phyloP scores from a whole-genome alignment of 139 green algal genomes.

The Pseudopediastrum boryanum region DNA sequence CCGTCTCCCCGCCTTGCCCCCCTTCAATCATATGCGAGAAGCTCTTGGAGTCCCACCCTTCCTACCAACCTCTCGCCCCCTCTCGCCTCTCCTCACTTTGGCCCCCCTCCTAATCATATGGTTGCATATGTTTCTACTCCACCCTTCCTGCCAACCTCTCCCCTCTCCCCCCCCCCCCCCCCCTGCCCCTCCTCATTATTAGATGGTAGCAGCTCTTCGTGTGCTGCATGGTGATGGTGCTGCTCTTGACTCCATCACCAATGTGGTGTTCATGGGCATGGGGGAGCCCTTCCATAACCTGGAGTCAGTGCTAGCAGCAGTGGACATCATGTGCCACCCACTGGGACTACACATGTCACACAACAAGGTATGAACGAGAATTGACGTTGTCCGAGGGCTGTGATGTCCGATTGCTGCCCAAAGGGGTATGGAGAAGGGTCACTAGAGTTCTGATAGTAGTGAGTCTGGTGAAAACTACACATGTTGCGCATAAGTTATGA shows the following conservation, averaged over 20 bases:
- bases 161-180: no score
- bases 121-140: no score
- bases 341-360: constrained; percentile 75
- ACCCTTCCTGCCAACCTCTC: background rate
- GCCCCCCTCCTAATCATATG: no score
- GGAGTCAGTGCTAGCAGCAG: constrained; percentile 64
- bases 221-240: constrained; percentile 33
- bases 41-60: no score
- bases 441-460: no score
- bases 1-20: no score
- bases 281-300: constrained; percentile 85
- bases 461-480: no score
- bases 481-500: no score
- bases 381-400: background rate
- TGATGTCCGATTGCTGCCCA: background rate
- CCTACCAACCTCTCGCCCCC: no score
- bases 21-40: no score
- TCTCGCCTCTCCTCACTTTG: no score
- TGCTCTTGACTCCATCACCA: constrained; percentile 59
- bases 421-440: background rate
- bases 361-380: constrained; percentile 62
- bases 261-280: constrained; percentile 92
- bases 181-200: no score
- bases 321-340: constrained; percentile 73
- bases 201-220: constrained; percentile 57